phyloP scores from a whole-genome alignment of 2,329 filamentous ascomycete genomes.

The Epichloe baconii region DNA sequence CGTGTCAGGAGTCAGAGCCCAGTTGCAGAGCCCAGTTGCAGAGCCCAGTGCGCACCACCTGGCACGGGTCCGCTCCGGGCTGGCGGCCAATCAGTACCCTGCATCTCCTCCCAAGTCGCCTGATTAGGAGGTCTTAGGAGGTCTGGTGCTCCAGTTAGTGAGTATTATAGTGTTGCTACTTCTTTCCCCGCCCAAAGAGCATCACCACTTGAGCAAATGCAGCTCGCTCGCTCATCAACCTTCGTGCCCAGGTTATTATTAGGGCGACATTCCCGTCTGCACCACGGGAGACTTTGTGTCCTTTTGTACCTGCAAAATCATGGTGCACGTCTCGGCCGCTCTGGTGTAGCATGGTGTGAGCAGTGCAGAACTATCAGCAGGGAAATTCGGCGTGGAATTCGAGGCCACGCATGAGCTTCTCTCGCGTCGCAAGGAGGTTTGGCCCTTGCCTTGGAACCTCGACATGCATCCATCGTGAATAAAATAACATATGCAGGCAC shows the following conservation, averaged over 20 bases:
- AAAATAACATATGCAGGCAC: not conserved
- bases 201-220: too few species aligned
- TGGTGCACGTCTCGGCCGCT: too few species aligned
- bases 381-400: not conserved
- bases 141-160: not conserved
- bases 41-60: conserved; percentile 8
- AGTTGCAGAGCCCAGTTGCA: conserved; percentile 4
- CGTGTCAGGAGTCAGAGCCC: conserved; percentile 10
- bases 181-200: too few species aligned
- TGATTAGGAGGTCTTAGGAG: conserved; percentile 12
- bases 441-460: not conserved
- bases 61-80: conserved; percentile 8
- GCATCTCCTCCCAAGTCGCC: conserved; percentile 10
- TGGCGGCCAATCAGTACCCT: conserved; percentile 13
- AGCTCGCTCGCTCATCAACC: too few species aligned
- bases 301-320: too few species aligned
- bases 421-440: too few species aligned
- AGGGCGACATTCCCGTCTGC: too few species aligned
- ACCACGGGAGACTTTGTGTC: too few species aligned
- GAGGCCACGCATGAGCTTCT: not conserved
- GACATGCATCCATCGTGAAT: not conserved
- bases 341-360: not conserved
- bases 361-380: not conserved
- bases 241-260: too few species aligned
- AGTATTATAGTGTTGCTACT: too few species aligned